Evolutionary conservation across 192 early-diverging fungal species (phyloP), one percentile per base, ranked within the genome.

Genomic region (Chytriomyces confervae): DNA sequence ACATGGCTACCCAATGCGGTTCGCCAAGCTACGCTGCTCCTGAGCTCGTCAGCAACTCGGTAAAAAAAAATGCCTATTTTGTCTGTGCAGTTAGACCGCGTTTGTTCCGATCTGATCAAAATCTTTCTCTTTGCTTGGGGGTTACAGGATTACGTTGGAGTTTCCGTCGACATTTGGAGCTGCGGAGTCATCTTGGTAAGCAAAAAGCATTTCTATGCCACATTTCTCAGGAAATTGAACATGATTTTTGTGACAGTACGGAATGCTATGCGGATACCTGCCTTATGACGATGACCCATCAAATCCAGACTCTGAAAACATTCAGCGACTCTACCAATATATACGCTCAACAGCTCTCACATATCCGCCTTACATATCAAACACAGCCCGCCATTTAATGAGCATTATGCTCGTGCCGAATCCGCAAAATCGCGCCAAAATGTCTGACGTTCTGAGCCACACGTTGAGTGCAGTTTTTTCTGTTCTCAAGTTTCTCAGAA

Each of bases 221-320:
- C 5, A 3, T 5, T 57, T 20, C 16, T 57, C 20, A 20, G 16
- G 16, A 57, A 57, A 20, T 20, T n/a, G 5, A 57, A n/a, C 5
- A 47, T 23, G 5, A 2, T 43, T 18, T 69, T 24, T 43, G 27
- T 1, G n/a, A 24, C 27, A 81, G 76, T 89, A 87, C 66, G 85
- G 85, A 5, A 86, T 89, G 87, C 82, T 89, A 18, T 89, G 87
- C 64, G 88, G 88, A 18, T 87, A 87, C 53, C 82, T 89, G 11
- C 88, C 88, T 4, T 89, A 83, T 64, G 87, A 89, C 69, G 88
- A 89, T 71, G 88, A 89, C 68, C 87, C 87, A 45, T 68, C 72
- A 27, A 89, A 89, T 72, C 87, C 87, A 10, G 84, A 86, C 61
- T 77, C 81, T 7, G 86, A 87, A 47, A 86, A 89, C 72, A 81